Conservation (phyloP, 805 yeast species). For the Yarrowia sp. region DNA sequence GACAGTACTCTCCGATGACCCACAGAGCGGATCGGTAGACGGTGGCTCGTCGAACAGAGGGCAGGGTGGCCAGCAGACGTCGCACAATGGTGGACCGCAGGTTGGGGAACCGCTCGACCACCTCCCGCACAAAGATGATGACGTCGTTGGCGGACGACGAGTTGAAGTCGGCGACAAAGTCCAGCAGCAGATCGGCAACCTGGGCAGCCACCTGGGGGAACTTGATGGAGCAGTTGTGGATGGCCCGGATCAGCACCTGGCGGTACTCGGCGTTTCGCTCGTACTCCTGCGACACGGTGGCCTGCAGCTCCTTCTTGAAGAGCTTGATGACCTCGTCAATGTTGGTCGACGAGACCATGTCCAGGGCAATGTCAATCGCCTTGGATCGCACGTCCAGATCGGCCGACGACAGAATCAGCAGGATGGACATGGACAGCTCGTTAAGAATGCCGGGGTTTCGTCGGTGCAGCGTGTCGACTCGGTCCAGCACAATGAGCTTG, state of each 20-base stretch:
- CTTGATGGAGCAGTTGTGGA: conserved; percentile 84
- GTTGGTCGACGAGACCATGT: conserved; percentile 81
- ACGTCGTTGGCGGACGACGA: conserved; percentile 88
- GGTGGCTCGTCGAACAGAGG: conserved; percentile 79
- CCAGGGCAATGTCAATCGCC: conserved; percentile 84
- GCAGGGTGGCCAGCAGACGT: conserved; percentile 68
- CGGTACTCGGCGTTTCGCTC: conserved; percentile 88
- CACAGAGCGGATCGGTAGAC: conserved; percentile 93
- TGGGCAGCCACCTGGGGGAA: conserved; percentile 90
- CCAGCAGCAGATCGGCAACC: conserved; percentile 87
- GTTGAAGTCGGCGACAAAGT: conserved; percentile 83
- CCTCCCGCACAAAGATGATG: conserved; percentile 89
- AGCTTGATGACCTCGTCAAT: conserved; percentile 93
- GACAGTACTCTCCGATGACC: conserved; percentile 92
- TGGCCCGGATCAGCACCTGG: conserved; percentile 84
- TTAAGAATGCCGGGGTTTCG: conserved; percentile 83
- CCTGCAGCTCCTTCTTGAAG: conserved; percentile 87
- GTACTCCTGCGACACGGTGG: conserved; percentile 69
- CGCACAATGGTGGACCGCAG: conserved; percentile 69
- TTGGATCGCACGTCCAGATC: conserved; percentile 90
- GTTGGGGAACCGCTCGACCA: conserved; percentile 87
- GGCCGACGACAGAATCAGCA: conserved; percentile 84
- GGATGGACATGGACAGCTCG: conserved; percentile 82
- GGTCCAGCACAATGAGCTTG: conserved; percentile 87
- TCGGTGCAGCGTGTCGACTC: conserved; percentile 76